Evolutionary conservation across 176 grass and related monocot genomes (phyloP).

Genomic region (Musa itinerans): DNA sequence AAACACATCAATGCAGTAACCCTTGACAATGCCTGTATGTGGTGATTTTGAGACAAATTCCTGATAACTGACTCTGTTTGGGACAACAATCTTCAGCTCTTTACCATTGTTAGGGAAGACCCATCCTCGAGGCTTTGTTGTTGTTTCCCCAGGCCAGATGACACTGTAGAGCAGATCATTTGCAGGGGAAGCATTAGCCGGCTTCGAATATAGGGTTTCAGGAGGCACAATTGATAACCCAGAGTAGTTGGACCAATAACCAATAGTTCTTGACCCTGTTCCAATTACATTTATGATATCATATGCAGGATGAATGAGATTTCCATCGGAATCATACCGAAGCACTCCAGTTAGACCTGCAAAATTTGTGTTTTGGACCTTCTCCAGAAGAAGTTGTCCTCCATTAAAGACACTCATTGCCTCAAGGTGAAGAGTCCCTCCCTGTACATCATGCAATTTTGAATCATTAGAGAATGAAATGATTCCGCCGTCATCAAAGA

Average conservation of each 20-base stretch:
- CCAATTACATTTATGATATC: slow-evolving; percentile 79
- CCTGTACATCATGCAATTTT: slow-evolving; percentile 32
- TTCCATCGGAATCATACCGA: slow-evolving; percentile 52
- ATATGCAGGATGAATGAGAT: slow-evolving; percentile 63
- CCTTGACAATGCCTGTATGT: slow-evolving; percentile 31
- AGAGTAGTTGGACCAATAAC: slow-evolving; percentile 87
- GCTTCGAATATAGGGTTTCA: slow-evolving; percentile 55
- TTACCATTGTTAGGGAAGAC: slow-evolving; percentile 75
- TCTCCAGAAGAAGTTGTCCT: slow-evolving; percentile 43
- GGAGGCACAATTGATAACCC: slow-evolving; percentile 57
- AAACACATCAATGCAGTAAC: slow-evolving; percentile 91
- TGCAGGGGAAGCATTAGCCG: slow-evolving; percentile 26
- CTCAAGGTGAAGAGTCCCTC: slow-evolving; percentile 42
- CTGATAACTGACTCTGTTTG: slow-evolving; percentile 53
- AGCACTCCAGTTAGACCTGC: slow-evolving; percentile 52
- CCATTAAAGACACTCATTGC: slow-evolving; percentile 60
- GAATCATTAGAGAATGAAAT: slow-evolving; percentile 67
- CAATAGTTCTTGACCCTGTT: slow-evolving; percentile 51
- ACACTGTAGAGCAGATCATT: slow-evolving; percentile 31
- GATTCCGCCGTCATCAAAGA: slow-evolving; percentile 51
- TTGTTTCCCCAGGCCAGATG: slow-evolving; percentile 73
- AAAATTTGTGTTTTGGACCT: slow-evolving; percentile 48
- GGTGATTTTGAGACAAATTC: slow-evolving; percentile 42
- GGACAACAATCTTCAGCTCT: slow-evolving; percentile 64
- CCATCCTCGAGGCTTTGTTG: slow-evolving; percentile 62